phyloP scores from a whole-genome alignment of 2,329 filamentous ascomycete genomes.

The Tolypocladium tundrense region DNA sequence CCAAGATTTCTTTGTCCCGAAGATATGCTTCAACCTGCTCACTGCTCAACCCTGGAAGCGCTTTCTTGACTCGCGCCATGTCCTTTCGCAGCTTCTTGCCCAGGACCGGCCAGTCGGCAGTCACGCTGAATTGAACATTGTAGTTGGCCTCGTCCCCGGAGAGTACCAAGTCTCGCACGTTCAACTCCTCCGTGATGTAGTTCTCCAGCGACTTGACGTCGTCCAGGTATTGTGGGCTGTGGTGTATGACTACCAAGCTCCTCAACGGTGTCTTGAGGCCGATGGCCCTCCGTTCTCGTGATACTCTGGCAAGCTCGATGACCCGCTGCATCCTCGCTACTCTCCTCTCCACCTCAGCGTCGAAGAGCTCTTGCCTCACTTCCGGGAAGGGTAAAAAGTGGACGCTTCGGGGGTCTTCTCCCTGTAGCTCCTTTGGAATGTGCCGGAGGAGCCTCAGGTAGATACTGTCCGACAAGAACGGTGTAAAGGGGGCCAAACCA shows the following conservation, averaged over 20 bases:
- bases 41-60: constrained; percentile 66
- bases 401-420: constrained; percentile 70
- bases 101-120: constrained; percentile 85
- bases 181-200: constrained; percentile 90
- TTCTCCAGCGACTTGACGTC: constrained; percentile 76
- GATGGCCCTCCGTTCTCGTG: constrained; percentile 73
- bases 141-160: constrained; percentile 83
- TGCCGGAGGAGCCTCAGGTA: constrained; percentile 74
- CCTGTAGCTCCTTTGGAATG: constrained; percentile 61
- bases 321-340: constrained; percentile 90
- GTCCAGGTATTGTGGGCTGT: constrained; percentile 70
- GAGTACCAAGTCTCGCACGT: constrained; percentile 75
- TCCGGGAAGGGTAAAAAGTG: constrained; percentile 90
- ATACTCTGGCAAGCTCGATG: constrained; percentile 81
- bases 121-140: constrained; percentile 82
- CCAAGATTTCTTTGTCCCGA: constrained; percentile 59
- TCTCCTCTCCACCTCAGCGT: constrained; percentile 73
- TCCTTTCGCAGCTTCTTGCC: constrained; percentile 98
- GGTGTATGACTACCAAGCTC: constrained; percentile 80
- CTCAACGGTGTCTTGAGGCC: constrained; percentile 87
- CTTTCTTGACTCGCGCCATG: constrained; percentile 82
- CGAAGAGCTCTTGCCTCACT: constrained; percentile 79
- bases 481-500: constrained; percentile 86
- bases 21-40: constrained; percentile 75
- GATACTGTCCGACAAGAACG: constrained; percentile 91